Percentiles rank a stretch among this genome's conserved stretches.
phyloP scores from a whole-genome alignment of 805 yeast species.

The Spencermartinsiella europaea region DNA sequence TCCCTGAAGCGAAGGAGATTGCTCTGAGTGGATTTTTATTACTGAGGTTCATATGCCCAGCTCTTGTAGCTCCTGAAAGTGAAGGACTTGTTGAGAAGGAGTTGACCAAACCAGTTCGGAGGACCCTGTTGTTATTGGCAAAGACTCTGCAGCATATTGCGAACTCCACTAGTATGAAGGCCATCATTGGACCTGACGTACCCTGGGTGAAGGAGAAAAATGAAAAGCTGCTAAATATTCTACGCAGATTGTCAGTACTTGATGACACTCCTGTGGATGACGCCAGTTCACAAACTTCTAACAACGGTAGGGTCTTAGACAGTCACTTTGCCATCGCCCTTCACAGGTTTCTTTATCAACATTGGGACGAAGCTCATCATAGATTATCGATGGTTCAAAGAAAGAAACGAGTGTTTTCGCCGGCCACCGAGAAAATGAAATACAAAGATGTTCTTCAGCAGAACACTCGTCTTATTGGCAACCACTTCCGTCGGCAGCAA shows the following conservation, averaged over 20 bases:
- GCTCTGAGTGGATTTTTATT: slow-evolving; percentile 84
- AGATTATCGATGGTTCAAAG: slow-evolving; percentile 19
- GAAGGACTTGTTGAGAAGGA: slow-evolving; percentile 24
- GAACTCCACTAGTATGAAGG: slow-evolving; percentile 5
- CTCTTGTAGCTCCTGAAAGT: slow-evolving; percentile 73
- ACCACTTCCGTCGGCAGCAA: not conserved
- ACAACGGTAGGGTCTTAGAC: slow-evolving; percentile 10
- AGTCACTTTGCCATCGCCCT: slow-evolving; percentile 31
- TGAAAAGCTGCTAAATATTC: slow-evolving; percentile 5
- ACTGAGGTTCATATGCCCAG: slow-evolving; percentile 71
- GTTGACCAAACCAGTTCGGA: slow-evolving; percentile 18
- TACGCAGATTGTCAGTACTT: slow-evolving; percentile 19
- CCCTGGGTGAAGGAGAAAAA: slow-evolving; percentile 6
- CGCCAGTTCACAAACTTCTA: slow-evolving; percentile 10
- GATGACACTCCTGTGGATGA: slow-evolving; percentile 18
- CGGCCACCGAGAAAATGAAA: not conserved
- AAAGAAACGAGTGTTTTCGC: slow-evolving; percentile 11
- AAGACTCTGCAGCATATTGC: slow-evolving; percentile 30
- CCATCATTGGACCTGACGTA: slow-evolving; percentile 3
- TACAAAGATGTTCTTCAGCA: not conserved
- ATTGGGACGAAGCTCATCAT: slow-evolving; percentile 38
- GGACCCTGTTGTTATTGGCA: slow-evolving; percentile 25
- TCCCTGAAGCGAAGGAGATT: slow-evolving; percentile 55
- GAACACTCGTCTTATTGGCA: not conserved
- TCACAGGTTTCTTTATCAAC: slow-evolving; percentile 47